Base-by-base conservation (phyloP, 768 basidiomycete genomes). In the Ephemerocybe angulata region DNA sequence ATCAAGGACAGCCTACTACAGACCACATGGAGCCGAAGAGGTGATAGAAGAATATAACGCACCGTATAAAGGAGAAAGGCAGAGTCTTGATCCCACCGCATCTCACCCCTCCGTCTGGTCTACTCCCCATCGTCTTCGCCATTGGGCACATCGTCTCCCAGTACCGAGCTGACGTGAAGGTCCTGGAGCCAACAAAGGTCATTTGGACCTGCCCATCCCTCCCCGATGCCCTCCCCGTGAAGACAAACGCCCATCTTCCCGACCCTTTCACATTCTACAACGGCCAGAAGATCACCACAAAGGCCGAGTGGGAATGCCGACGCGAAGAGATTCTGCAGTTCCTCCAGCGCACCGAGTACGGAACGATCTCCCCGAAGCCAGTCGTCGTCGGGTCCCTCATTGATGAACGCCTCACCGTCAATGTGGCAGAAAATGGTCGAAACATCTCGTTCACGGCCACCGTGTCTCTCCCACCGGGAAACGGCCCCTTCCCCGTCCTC, bases 221-320 rank as follows among this genome's bases (percentile, higher is more conserved):
- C n/a, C n/a, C n/a, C n/a, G n/a, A n/a, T n/a, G n/a, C n/a, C n/a
- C n/a, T n/a, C n/a, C n/a, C n/a, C n/a, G n/a, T n/a, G n/a, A n/a
- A n/a, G n/a, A n/a, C n/a, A n/a, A 75, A 76, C 60, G 53, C 73
- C 48, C 72, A 72, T 50, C 72, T 83, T 10, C 78, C 77, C 10
- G 74, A 83, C 60, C 83, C 82, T 0, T 84, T 84, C 74, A 69
- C 70, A 3, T 81, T 81, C 66, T 61, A 74, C 24, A 68, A 73
- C 58, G 79, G 80, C 2, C 59, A 69, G 4, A 66, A 70, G 17
- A 75, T 77, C 11, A 58, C 66, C 17, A 79, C 77, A 44, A 72
- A 73, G 44, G 74, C 63, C 4, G 75, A 83, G 51, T 84, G 78
- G 74, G 69, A 69, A 5, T 84, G 82, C 61, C 76, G 82, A 21